phyloP scores from a whole-genome alignment of 441 rosid species.

The Gossypium schwendimanii region DNA sequence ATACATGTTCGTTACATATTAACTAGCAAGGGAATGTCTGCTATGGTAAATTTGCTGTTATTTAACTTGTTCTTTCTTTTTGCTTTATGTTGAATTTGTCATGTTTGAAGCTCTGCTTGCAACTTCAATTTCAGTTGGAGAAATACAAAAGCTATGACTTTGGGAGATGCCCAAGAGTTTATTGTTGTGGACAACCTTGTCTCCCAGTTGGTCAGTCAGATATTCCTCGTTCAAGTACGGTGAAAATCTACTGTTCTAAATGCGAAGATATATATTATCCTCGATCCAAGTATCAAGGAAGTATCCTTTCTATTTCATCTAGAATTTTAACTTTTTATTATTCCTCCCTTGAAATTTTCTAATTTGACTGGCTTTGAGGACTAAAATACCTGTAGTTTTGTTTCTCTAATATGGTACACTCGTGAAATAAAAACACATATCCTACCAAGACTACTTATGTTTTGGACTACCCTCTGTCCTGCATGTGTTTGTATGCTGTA shows the following conservation, averaged over 20 bases:
- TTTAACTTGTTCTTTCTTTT: background rate
- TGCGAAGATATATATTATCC: conserved; percentile 94
- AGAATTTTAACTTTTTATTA: background rate
- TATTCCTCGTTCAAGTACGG: conserved; percentile 88
- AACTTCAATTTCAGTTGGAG: conserved; percentile 45
- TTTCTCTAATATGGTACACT: background rate
- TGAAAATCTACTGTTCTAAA: conserved; percentile 86
- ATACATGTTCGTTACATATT: conserved; percentile 83
- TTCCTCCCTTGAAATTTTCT: background rate
- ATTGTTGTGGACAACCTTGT: conserved; percentile 96
- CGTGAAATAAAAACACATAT: background rate
- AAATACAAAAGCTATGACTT: conserved; percentile 91
- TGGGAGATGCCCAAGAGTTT: conserved; percentile 97
- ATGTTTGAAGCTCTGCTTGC: conserved; percentile 1
- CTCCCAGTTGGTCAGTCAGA: conserved; percentile 97
- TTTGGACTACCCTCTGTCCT: background rate
- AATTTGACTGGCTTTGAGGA: background rate
- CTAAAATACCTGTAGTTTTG: background rate
- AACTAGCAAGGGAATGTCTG: conserved; percentile 92
- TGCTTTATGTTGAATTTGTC: background rate
- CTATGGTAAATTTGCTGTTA: conserved; percentile 50
- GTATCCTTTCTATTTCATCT: conserved; percentile 57
- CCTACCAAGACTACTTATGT: background rate
- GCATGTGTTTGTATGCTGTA: background rate
- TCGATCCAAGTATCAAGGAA: conserved; percentile 96